Evolutionary conservation across 306 rosid species (phyloP), one percentile per base, ranked within the genome.

Genomic region (Glycyrrhiza uralensis): DNA sequence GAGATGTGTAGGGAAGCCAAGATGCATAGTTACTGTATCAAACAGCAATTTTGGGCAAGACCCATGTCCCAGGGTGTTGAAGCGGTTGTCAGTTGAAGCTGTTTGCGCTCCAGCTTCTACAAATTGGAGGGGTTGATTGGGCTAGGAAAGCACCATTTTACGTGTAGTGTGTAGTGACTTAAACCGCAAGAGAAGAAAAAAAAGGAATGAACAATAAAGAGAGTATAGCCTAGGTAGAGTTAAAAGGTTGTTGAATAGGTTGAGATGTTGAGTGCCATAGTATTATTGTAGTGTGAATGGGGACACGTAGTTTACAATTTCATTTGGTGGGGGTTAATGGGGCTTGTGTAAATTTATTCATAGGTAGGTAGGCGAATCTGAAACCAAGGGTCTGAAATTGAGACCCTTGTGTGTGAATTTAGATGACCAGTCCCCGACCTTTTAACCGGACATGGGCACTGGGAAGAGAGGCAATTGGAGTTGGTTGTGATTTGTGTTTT

Each of bases 381-480:
- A 62, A 66, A 79, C 66, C 58, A 54, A 42, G 84, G 88, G 83
- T 85, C 89, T 54, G 56, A 83, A 86, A 83, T 87, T 80, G 30
- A 81, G 92, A 66, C 79, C 89, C 85, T 74, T 23, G 2, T 32
- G 71, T 83, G 90, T 75, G 83, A 79, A 66, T 79, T 61, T 69
- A 75, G 50, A 79, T 75, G 77, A 80, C 85, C 78, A 74, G 82
- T 84, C 82, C 84, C 84, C 80, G 87, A 76, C 91, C 90, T 87
- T 90, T 88, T 90, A 80, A 88, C 89, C 77, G 86, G 98, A 81
- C 74, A 86, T 75, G 86, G 91, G 85, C 86, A 74, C 85, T 74
- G 86, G 83, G 83, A 75, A 78, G 32, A 47, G 52, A 60, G 70
- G 38, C 15, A 23, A 64, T 83, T 82, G 60, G 60, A 44, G 59